Conservation (phyloP, 139 green algal species). For the Deuterostichococcus epilithicus region DNA sequence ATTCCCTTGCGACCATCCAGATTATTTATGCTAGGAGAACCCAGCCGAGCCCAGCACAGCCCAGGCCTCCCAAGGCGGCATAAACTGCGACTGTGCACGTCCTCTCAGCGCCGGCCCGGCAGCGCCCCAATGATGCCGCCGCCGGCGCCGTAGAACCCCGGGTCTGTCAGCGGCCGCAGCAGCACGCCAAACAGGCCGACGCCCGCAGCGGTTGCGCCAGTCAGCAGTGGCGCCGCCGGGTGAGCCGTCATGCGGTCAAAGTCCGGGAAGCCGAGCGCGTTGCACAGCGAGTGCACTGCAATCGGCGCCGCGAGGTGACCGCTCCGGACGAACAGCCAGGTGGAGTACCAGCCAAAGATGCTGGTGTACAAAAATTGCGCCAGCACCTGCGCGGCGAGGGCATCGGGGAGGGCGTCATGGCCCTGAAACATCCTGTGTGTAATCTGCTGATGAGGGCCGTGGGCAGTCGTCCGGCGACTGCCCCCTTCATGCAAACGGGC, state of each 20-base stretch:
- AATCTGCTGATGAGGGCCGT: too few species aligned
- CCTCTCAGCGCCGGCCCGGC: too few species aligned
- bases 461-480: too few species aligned
- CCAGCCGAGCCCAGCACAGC: too few species aligned
- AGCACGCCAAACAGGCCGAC: background rate
- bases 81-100: too few species aligned
- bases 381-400: conserved; percentile 24
- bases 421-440: too few species aligned
- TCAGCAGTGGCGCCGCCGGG: background rate
- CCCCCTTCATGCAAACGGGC: background rate
- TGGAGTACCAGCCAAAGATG: conserved; percentile 69
- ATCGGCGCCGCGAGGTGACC: conserved; percentile 39
- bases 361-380: conserved; percentile 69
- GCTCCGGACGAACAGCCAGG: conserved; percentile 55
- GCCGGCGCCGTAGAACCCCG: background rate
- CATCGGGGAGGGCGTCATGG: too few species aligned
- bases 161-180: background rate
- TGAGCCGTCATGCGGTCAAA: conserved; percentile 13
- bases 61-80: too few species aligned
- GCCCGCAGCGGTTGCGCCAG: background rate
- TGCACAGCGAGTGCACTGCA: conserved; percentile 65
- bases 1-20: too few species aligned
- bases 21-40: too few species aligned
- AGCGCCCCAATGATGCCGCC: too few species aligned
- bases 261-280: conserved; percentile 66